Evolutionary conservation across 2,329 filamentous ascomycete species (phyloP), one percentile per base, ranked within the genome.

Genomic region (Onygenales sp.): DNA sequence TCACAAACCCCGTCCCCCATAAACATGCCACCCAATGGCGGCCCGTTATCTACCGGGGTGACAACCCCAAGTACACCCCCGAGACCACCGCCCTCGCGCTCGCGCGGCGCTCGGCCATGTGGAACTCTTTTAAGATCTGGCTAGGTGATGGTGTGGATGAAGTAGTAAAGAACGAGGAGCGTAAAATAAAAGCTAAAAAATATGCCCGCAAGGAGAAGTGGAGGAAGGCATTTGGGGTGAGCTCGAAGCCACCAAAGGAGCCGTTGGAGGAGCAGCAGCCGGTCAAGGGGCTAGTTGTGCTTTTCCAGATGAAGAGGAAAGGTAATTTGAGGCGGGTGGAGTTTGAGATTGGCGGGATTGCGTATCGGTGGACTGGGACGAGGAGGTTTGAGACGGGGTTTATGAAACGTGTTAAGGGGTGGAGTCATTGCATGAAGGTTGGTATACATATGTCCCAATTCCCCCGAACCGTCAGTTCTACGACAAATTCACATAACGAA

Each of bases 341-440:
- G 7, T 51, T 51, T 51, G 40, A 51, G n/a, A 17, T 43, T 9
- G 49, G 27, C 13, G 49, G 40, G 40, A 32, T 17, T 4, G 13
- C 14, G 11, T 51, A 51, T 43, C 39, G 49, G 14, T 51, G 49
- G 40, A 42, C 49, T 10, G 49, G 49, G 39, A 51, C 49, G 6
- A 13, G 49, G 42, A 51, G 4, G 17, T 51, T 51, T 37, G 39
- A 17, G 3, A 37, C 49, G 40, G 33, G 49, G 9, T 51, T 51
- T 14, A 44, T 51, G 49, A 43, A 51, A 11, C 40, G 49, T 11
- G 49, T 44, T 6, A 51, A 51, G 31, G 40, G 49, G 7, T 51
- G 40, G 49, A 42, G 21, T 27, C 49, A 51, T 44, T 43, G 49
- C 31, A 10, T 51, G n/a, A 44, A 51, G 42, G 49, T 51, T 21